Evolutionary conservation across 257 asterid species (phyloP), one percentile per base, ranked within the genome.

Genomic region (Eustoma russellianum): DNA sequence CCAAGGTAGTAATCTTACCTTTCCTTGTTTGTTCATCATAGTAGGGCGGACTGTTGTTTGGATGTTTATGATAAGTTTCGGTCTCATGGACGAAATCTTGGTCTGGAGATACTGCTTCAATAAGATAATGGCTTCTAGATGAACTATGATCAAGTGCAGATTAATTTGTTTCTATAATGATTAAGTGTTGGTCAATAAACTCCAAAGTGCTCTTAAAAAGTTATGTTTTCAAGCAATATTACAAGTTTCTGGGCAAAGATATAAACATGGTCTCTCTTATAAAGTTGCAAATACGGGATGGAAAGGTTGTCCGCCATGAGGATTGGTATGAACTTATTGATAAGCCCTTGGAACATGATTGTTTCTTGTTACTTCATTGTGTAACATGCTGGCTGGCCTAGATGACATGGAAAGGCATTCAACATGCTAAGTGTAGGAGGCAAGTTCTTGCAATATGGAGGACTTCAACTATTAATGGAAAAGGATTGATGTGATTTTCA

Each of bases 301-400:
- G 94, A 18, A 85, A 89, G 75, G 46, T 89, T 30, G 77, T 81
- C 51, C 88, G 81, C 17, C 95, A 89, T 43, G 95, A 89, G 66
- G 97, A 85, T 50, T 64, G 86, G 97, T 89, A 83, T 49, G 77
- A 49, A 50, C 59, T 6, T 61, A 5, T 13, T 60, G 17, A 12
- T 11, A 13, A 6, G 5, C 14, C 0, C 11, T 50, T 13, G 5
- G 15, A 7, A 12, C 17, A 50, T 50, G 15, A 5, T 13, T 28
- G 13, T 28, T 50, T 5, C 13, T 28, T 8, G 24, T 50, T 24
- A 13, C 30, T 28, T 24, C 17, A 17, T 28, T 9, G 12, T 5
- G n/a, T 17, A 46, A 9, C 11, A 50, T 13, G 30, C 3, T 1
- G 30, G 3, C 30, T 24, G 30, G 2, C 30, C 30, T 24, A 24